Percentiles rank a stretch among this genome's conserved stretches.
Conservation (phyloP, 176 grass and related monocot genomes). For the Oryza officinalis region DNA sequence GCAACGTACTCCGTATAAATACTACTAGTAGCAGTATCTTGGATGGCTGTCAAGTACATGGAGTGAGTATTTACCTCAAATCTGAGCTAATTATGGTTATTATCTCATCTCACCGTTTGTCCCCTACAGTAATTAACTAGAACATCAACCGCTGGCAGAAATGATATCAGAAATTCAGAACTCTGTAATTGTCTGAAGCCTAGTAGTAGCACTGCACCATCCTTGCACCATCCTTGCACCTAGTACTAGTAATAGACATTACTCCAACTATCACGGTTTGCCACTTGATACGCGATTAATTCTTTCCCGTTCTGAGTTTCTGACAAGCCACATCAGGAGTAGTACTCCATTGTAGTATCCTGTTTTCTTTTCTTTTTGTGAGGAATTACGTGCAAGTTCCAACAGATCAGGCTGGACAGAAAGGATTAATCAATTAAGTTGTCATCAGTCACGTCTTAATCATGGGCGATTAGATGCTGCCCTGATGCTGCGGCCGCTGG, state of each 20-base stretch:
- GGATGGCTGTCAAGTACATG: too few relatives aligned
- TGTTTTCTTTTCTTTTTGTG: neutral
- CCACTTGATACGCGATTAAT: neutral
- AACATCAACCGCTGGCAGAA: neutral
- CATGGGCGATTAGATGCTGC: neutral
- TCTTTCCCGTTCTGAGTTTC: neutral
- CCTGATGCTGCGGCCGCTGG: neutral
- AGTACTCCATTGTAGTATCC: too few relatives aligned
- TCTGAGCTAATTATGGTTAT: neutral
- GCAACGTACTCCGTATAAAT: neutral
- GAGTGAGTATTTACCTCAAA: neutral
- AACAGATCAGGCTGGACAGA: too few relatives aligned
- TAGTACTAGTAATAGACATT: neutral
- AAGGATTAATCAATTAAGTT: neutral
- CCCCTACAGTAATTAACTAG: neutral
- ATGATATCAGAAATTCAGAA: neutral
- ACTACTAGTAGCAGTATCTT: too few relatives aligned
- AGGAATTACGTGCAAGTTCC: neutral
- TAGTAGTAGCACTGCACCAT: too few relatives aligned
- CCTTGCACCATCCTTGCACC: too few relatives aligned
- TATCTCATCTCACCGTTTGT: neutral
- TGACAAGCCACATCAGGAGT: neutral
- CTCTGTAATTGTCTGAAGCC: neutral
- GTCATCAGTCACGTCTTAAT: neutral
- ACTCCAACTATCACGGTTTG: neutral